A percentile compares a stretch with the other conserved stretches of the same genome.
Conservation (phyloP, 2,329 filamentous ascomycete species). For the Trichoderma breve region DNA sequence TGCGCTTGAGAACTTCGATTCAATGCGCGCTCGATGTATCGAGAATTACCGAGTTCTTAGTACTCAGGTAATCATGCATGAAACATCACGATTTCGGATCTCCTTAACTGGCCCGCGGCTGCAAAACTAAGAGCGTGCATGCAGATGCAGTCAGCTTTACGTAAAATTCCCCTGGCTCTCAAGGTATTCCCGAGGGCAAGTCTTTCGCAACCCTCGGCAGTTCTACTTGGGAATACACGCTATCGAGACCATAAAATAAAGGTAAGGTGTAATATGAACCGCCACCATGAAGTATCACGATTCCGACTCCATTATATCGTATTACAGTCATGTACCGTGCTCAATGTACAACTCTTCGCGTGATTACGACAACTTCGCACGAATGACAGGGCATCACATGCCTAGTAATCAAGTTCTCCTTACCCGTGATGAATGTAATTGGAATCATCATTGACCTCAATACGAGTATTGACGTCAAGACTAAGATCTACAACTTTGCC, state of each 20-base stretch:
- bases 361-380: too few species aligned
- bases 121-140: not conserved
- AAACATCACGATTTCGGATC: not conserved
- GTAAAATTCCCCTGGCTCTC: not conserved
- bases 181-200: not conserved
- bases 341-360: too few species aligned
- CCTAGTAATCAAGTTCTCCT: too few species aligned
- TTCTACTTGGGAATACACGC: not conserved
- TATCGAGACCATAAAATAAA: not conserved
- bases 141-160: not conserved
- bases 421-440: too few species aligned
- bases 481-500: too few species aligned
- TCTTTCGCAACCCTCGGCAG: not conserved
- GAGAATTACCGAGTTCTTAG: not conserved
- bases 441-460: too few species aligned
- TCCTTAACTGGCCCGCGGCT: not conserved
- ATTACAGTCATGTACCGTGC: too few species aligned
- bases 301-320: too few species aligned
- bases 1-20: not conserved
- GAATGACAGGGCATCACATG: too few species aligned
- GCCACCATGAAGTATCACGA: too few species aligned
- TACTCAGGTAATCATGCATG: not conserved
- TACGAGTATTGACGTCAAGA: too few species aligned
- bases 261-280: too few species aligned
- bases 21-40: not conserved